These are phyloP conservation scores for Pseudocercospora fijiensis DNA, from an alignment of 2,329 filamentous ascomycete genomes.

Conservation along the genomic window DNA sequence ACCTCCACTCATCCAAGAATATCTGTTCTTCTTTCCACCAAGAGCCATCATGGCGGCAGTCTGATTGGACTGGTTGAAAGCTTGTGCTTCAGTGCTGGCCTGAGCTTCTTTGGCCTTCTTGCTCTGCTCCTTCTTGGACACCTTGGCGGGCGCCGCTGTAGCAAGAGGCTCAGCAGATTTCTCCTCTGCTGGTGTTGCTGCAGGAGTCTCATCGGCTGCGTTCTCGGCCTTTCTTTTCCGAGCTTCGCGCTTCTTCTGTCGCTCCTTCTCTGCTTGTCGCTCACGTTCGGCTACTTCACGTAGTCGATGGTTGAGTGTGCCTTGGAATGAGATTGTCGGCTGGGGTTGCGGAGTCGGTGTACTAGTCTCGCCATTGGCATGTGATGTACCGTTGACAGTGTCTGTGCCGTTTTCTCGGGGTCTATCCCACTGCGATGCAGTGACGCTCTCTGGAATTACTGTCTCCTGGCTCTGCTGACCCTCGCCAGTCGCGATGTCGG, in stretches of 20 bases:
- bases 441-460: constrained; percentile 41
- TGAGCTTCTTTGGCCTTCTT: constrained; percentile 71
- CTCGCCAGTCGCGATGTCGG: constrained; percentile 63
- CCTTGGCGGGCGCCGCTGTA: constrained; percentile 56
- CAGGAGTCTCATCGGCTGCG: constrained; percentile 23
- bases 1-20: constrained; percentile 70
- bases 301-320: constrained; percentile 52
- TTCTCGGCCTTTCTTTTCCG: constrained; percentile 36
- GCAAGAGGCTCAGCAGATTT: constrained; percentile 41
- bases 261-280: constrained; percentile 69
- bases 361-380: constrained; percentile 22
- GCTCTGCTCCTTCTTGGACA: constrained; percentile 85
- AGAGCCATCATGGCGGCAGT: constrained; percentile 73
- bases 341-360: constrained; percentile 38
- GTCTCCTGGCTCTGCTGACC: constrained; percentile 38
- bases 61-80: constrained; percentile 75
- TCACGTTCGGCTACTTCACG: constrained; percentile 65
- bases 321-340: constrained; percentile 48
- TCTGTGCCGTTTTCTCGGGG: constrained; percentile 16
- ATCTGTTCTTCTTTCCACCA: constrained; percentile 66
- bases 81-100: constrained; percentile 25
- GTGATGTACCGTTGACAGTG: constrained; percentile 26
- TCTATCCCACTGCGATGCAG: constrained; percentile 37
- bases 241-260: constrained; percentile 46
- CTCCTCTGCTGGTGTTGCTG: constrained; percentile 32